Conservation (phyloP, 371 early-diverging fungal species). For the Mortierella sp. region DNA sequence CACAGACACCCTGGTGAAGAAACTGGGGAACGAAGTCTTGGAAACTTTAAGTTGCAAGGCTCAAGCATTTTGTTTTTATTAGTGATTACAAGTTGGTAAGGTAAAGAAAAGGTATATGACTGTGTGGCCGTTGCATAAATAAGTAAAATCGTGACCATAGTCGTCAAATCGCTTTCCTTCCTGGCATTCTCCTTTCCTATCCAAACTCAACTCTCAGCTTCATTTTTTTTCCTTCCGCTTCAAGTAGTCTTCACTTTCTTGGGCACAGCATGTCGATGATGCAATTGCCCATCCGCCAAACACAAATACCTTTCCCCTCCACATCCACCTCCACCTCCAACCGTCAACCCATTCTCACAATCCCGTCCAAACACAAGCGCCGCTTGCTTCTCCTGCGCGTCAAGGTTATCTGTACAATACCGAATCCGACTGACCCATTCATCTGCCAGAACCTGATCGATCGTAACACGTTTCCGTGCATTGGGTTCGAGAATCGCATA, state of each 20-base stretch:
- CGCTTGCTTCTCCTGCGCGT: conserved; percentile 33
- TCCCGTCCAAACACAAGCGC: conserved; percentile 7
- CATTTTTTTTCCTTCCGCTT: neutral
- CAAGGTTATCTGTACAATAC: conserved; percentile 56
- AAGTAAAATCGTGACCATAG: too few species aligned
- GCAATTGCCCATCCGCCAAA: conserved; percentile 11
- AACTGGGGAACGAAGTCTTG: too few species aligned
- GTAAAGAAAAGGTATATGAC: too few species aligned
- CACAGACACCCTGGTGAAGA: too few species aligned
- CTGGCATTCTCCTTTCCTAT: too few species aligned
- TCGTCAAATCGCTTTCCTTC: too few species aligned
- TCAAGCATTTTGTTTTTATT: too few species aligned
- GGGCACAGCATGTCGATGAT: conserved; percentile 41
- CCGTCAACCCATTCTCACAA: neutral
- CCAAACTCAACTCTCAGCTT: too few species aligned
- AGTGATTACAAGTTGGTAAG: too few species aligned
- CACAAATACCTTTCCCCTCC: conserved; percentile 27
- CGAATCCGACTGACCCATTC: conserved; percentile 73
- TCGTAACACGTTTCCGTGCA: conserved; percentile 62
- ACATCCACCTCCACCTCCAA: neutral
- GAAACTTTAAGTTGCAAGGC: too few species aligned
- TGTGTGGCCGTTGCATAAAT: too few species aligned
- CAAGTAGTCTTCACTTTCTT: conserved; percentile 26
- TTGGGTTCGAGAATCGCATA: conserved; percentile 65
- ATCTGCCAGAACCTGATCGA: conserved; percentile 64